Conservation (phyloP, 331 rosid species). For the Quercus tomentella region DNA sequence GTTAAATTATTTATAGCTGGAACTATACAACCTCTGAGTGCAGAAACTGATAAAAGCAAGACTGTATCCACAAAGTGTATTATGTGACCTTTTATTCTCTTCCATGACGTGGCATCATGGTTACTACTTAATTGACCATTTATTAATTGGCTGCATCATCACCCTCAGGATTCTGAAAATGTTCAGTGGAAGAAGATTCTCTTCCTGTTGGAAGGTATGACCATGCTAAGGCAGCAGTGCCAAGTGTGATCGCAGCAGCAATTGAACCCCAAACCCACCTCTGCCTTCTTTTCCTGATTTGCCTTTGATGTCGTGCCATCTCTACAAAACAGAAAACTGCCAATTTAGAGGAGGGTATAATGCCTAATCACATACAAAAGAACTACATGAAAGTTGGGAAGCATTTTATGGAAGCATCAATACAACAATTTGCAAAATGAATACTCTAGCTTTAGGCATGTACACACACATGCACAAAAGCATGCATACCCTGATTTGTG, state of each 20-base stretch:
- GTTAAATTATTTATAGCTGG: not conserved
- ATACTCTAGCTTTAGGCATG: not conserved
- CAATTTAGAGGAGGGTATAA: conserved; percentile 3
- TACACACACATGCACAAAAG: not conserved
- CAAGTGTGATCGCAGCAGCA: conserved; percentile 54
- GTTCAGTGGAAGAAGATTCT: conserved; percentile 31
- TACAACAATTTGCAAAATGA: not conserved
- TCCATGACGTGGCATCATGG: conserved; percentile 15
- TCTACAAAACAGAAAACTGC: conserved; percentile 33
- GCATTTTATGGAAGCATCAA: conserved; percentile 1
- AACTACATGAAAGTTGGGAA: not conserved
- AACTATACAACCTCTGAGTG: conserved; percentile 34
- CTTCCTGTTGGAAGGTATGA: conserved; percentile 60
- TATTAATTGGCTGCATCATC: conserved; percentile 40
- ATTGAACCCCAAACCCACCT: conserved; percentile 94
- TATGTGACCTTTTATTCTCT: conserved; percentile 37
- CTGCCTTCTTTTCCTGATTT: conserved; percentile 57
- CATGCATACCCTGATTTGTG: not conserved
- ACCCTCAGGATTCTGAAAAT: conserved; percentile 36
- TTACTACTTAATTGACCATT: conserved; percentile 18
- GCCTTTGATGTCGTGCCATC: conserved; percentile 75
- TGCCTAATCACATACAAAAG: not conserved
- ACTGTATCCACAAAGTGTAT: conserved; percentile 31
- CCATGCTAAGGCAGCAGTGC: conserved; percentile 72
- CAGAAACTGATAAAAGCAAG: conserved; percentile 20